phyloP scores from a whole-genome alignment of 768 basidiomycete genomes.

The Hemileccinum rubropunctum region DNA sequence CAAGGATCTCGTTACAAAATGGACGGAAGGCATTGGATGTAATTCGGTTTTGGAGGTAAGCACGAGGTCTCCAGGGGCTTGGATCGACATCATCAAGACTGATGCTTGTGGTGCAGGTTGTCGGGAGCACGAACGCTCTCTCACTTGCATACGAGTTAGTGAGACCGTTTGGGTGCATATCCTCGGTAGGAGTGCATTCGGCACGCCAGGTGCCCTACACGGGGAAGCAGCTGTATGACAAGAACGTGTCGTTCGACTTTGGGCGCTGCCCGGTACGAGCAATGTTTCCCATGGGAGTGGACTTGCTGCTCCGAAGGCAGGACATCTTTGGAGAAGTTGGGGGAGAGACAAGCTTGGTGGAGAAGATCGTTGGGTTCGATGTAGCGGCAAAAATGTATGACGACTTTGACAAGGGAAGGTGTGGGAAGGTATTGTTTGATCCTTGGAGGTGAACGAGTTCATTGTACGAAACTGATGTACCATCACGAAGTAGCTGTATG shows the following conservation, averaged over 20 bases:
- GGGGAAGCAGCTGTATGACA: conserved; percentile 59
- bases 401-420: conserved; percentile 66
- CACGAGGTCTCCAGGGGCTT: not conserved
- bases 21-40: conserved; percentile 59
- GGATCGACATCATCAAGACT: not conserved
- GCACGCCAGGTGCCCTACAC: conserved; percentile 52
- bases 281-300: conserved; percentile 70
- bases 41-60: conserved; percentile 67
- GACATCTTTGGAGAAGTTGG: conserved; percentile 77
- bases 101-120: conserved; percentile 44
- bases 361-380: conserved; percentile 59
- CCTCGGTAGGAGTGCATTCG: conserved; percentile 73
- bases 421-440: conserved; percentile 77
- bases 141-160: conserved; percentile 67
- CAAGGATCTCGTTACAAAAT: conserved; percentile 44
- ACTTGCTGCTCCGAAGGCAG: conserved; percentile 64
- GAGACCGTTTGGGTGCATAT: conserved; percentile 71
- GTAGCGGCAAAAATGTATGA: conserved; percentile 58
- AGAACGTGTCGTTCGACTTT: conserved; percentile 78
- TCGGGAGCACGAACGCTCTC: conserved; percentile 65
- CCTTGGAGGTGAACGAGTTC: conserved; percentile 50
- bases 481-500: too few species aligned
- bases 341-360: conserved; percentile 57
- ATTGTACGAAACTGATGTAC: too few species aligned
- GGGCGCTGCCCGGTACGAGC: conserved; percentile 80